phyloP scores from a whole-genome alignment of 352 stramenopile genomes.

The Aphanomyces astaci region DNA sequence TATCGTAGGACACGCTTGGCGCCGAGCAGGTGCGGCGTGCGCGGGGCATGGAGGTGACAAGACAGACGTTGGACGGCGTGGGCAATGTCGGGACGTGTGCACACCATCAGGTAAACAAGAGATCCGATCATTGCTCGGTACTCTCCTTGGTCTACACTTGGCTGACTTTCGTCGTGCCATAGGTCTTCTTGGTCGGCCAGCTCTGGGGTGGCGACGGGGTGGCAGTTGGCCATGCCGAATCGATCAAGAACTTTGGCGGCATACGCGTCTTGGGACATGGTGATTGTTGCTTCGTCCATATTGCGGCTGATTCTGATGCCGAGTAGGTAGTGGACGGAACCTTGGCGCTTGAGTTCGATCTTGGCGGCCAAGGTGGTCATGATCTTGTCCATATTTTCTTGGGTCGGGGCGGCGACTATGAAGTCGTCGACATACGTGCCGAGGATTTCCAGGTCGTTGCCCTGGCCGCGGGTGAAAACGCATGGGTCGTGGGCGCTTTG shows the following conservation, averaged over 20 bases:
- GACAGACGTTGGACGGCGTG: constrained; percentile 15
- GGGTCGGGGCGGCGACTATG: background rate
- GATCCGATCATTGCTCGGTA: constrained; percentile 17
- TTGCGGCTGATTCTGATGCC: background rate
- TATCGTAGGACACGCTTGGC: constrained; percentile 9
- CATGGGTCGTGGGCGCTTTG: constrained; percentile 4
- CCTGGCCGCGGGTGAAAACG: background rate
- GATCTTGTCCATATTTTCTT: constrained; percentile 4
- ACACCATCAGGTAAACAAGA: constrained; percentile 25
- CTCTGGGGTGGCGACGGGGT: constrained; percentile 17
- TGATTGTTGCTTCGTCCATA: background rate
- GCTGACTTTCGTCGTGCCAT: background rate
- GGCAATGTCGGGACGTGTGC: constrained; percentile 26
- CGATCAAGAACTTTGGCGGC: constrained; percentile 16
- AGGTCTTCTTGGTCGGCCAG: background rate
- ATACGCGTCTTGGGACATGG: constrained; percentile 16
- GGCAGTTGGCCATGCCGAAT: constrained; percentile 12
- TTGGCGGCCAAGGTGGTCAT: background rate
- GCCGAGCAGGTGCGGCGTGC: background rate
- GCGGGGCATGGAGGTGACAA: background rate
- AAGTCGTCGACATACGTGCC: constrained; percentile 14
- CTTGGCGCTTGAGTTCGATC: constrained; percentile 4
- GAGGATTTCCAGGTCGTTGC: background rate
- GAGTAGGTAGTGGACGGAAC: background rate
- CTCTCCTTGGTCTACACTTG: background rate